A percentile compares a stretch with the other conserved stretches of the same genome.
Evolutionary conservation across 495 filamentous ascomycete genomes (phyloP).

Genomic region (Daldinia caldariorum): DNA sequence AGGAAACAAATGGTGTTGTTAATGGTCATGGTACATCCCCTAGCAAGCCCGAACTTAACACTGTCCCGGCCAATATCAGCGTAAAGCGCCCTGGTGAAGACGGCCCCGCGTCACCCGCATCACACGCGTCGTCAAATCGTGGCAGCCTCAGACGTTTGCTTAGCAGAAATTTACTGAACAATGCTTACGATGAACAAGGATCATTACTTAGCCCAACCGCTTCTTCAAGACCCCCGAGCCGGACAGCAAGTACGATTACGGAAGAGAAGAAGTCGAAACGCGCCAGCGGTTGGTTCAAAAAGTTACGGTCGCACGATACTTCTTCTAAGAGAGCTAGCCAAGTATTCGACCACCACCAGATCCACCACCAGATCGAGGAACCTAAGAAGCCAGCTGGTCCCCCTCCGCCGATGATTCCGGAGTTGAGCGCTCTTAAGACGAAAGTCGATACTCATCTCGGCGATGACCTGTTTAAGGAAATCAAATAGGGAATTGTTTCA

Average conservation of each 20-base stretch:
- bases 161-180: constrained; percentile 56
- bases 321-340: constrained; percentile 45
- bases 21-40: constrained; percentile 53
- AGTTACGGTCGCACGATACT: constrained; percentile 52
- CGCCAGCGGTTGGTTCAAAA: constrained; percentile 61
- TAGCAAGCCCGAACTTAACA: constrained; percentile 44
- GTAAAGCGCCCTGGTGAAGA: constrained; percentile 57
- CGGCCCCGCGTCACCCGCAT: constrained; percentile 56
- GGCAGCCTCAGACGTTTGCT: constrained; percentile 60
- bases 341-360: constrained; percentile 40
- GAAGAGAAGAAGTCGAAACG: constrained; percentile 58
- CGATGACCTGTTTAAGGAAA: constrained; percentile 68
- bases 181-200: constrained; percentile 56
- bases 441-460: constrained; percentile 59
- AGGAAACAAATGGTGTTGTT: constrained; percentile 44
- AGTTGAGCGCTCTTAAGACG: constrained; percentile 63
- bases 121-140: constrained; percentile 56
- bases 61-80: constrained; percentile 45
- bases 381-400: constrained; percentile 54
- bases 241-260: constrained; percentile 47
- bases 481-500: constrained; percentile 45
- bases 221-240: constrained; percentile 52
- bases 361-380: constrained; percentile 48
- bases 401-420: constrained; percentile 69
- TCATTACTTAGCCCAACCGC: constrained; percentile 33